Conservation (phyloP, 2,329 filamentous ascomycete genomes). For the Diaporthe vexans region DNA sequence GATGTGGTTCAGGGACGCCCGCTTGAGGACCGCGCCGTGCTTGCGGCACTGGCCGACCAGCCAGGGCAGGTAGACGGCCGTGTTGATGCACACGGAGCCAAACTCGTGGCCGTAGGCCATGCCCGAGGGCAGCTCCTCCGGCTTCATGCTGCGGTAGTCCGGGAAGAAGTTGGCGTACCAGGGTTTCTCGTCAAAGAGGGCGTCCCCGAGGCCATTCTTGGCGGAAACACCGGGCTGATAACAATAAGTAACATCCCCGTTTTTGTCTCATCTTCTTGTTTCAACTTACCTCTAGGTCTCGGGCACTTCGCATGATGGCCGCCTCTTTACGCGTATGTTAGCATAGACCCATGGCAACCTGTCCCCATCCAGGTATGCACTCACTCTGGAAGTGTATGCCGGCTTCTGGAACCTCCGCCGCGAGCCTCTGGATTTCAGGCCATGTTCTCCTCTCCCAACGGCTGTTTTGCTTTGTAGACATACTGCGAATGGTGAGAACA, state of each 20-base stretch:
- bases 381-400: constrained; percentile 84
- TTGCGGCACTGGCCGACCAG: constrained; percentile 84
- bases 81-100: constrained; percentile 92
- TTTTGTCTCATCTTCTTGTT: not conserved
- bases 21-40: constrained; percentile 77
- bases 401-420: constrained; percentile 78
- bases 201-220: constrained; percentile 68
- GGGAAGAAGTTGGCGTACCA: constrained; percentile 82
- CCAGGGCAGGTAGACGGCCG: constrained; percentile 88
- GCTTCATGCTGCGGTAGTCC: constrained; percentile 75
- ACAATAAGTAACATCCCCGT: not conserved
- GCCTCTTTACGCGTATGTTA: constrained; percentile 54
- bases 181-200: constrained; percentile 75
- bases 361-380: not conserved
- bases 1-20: constrained; percentile 77
- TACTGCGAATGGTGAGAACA: constrained; percentile 51
- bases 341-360: not conserved
- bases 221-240: not conserved
- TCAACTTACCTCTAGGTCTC: constrained; percentile 64
- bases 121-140: constrained; percentile 71
- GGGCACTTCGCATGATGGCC: constrained; percentile 68
- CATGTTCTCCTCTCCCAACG: constrained; percentile 76
- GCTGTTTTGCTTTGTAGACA: constrained; percentile 58
- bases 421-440: constrained; percentile 72
- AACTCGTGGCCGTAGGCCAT: constrained; percentile 82